These are phyloP conservation scores for Kuraishia cidri DNA, from an alignment of 805 yeast genomes.

Conservation along the genomic window DNA sequence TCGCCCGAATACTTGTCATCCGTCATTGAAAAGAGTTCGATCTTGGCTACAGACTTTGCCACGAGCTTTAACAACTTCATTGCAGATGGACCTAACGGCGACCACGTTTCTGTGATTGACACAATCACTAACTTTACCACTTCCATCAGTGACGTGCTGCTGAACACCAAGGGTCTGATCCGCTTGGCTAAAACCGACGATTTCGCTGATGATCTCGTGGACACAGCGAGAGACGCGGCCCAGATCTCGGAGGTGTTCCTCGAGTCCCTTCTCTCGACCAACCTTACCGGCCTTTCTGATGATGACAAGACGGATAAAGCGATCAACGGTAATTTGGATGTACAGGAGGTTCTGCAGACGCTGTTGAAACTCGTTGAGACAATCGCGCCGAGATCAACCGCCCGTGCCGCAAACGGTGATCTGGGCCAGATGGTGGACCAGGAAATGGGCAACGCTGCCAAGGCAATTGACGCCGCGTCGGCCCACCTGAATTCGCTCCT, in stretches of 20 bases:
- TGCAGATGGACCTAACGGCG: constrained; percentile 67
- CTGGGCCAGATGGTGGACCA: constrained; percentile 63
- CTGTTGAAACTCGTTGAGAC: constrained; percentile 47
- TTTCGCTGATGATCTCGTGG: constrained; percentile 41
- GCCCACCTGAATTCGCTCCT: constrained; percentile 45
- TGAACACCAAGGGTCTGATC: constrained; percentile 62
- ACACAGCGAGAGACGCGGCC: constrained; percentile 46
- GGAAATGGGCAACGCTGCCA: constrained; percentile 68
- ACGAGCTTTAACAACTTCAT: constrained; percentile 64
- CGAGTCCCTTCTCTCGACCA: constrained; percentile 44
- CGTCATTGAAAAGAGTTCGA: constrained; percentile 60
- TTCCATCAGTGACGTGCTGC: constrained; percentile 51
- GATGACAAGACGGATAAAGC: constrained; percentile 72
- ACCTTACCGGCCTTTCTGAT: constrained; percentile 37
- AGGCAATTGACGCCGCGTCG: constrained; percentile 59
- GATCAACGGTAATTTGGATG: constrained; percentile 63
- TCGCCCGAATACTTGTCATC: constrained; percentile 64
- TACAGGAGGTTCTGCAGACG: constrained; percentile 62
- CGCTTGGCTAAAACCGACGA: constrained; percentile 39
- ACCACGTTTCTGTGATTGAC: constrained; percentile 53
- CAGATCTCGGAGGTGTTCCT: constrained; percentile 54
- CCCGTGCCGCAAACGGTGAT: constrained; percentile 31
- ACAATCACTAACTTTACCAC: constrained; percentile 56
- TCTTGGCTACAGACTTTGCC: constrained; percentile 73
- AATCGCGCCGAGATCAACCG: constrained; percentile 29